Base-by-base conservation (phyloP, 495 filamentous ascomycete species). In the Apiosordaria backusii region DNA sequence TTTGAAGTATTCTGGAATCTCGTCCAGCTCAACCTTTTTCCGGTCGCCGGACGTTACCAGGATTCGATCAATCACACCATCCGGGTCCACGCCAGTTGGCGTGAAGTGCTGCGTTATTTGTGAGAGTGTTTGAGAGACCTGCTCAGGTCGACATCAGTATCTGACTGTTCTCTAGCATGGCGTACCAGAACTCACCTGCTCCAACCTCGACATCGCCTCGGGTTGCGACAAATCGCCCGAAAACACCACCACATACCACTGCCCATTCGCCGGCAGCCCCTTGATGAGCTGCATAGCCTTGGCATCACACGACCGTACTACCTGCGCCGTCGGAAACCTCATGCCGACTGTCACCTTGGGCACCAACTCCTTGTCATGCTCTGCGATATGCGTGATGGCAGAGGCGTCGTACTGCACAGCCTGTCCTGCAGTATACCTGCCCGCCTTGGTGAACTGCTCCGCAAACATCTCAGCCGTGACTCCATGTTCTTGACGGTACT, bases 401-500 rank as follows among this genome's bases (percentile, higher is more conserved):
- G 85, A 88, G 13, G 76, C 74, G 6, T 80, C 78, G 66, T 91
- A 91, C 58, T 77, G 81, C 16, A 83, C 80, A 27, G 83, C 87
- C 60, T 88, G 73, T 0, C 89, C 89, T 2, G 88, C 88, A 0
- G 85, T 91, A 68, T 88, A 91, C 66, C 83, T 78, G 0, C 84
- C 85, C 16, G 86, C 79, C 70, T 86, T 78, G 54, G 87, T 77
- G 67, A 91, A 90, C 13, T 82, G 79, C 53, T 88, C 81, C 54
- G 84, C 80, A 59, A 90, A 85, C 35, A 82, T 72, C 25, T 76
- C 74, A 4, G 79, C 71, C 71, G 53, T 75, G 67, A 73, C 77
- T 27, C 40, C 72, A 64, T 77, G 66, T 54, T 78, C 74, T 35
- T 69, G 67, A 19, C 78, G 70, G 58, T 72, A 79, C 54, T 72